These are phyloP conservation scores for Chaetomium tenue DNA, from an alignment of 495 filamentous ascomycete genomes.

Conservation along the genomic window DNA sequence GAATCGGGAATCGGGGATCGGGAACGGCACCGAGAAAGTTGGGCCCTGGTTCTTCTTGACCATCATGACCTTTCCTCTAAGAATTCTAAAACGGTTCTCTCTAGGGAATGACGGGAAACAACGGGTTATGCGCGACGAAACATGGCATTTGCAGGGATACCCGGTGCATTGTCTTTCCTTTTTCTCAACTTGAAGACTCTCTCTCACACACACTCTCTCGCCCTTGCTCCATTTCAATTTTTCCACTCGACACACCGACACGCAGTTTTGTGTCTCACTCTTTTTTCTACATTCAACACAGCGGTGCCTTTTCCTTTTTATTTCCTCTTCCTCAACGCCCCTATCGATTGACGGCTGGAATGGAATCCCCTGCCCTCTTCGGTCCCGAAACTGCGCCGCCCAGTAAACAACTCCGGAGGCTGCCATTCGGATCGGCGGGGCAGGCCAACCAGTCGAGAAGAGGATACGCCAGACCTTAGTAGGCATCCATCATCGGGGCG, in stretches of 20 bases:
- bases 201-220: slow-evolving; percentile 13
- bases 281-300: not conserved
- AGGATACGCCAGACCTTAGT: too few species aligned
- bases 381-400: not conserved
- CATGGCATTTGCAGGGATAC: slow-evolving; percentile 32
- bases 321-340: not conserved
- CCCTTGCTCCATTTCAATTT: slow-evolving; percentile 8
- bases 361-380: not conserved
- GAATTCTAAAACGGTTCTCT: not conserved
- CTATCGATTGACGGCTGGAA: not conserved
- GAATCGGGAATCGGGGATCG: not conserved
- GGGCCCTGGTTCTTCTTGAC: not conserved
- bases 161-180: slow-evolving; percentile 25
- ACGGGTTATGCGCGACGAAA: slow-evolving; percentile 15
- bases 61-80: not conserved
- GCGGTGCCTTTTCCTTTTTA: not conserved
- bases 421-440: not conserved
- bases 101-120: not conserved
- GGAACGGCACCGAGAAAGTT: not conserved
- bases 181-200: slow-evolving; percentile 2
- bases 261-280: not conserved
- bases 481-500: not conserved
- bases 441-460: not conserved
- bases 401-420: not conserved
- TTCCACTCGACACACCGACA: not conserved